A percentile compares a stretch with the other conserved stretches of the same genome.
Conservation (phyloP, 2,329 filamentous ascomycete genomes). For the Diaporthe ampelina region DNA sequence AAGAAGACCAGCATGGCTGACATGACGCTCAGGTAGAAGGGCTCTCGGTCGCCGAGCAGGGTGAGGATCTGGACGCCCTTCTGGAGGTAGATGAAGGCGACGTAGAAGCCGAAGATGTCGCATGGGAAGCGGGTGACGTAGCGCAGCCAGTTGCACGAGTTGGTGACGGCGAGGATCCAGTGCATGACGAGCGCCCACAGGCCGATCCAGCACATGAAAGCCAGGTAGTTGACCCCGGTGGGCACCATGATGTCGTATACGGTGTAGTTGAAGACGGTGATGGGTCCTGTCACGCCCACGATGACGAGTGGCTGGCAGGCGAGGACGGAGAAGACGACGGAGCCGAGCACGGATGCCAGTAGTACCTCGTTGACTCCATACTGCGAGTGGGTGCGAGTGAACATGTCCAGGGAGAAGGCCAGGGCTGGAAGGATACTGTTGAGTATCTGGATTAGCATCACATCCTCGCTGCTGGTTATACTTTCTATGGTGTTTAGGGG, state of each 20-base stretch:
- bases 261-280: constrained; percentile 95
- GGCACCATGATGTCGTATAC: constrained; percentile 90
- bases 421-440: constrained; percentile 85
- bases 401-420: constrained; percentile 94
- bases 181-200: constrained; percentile 90
- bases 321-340: constrained; percentile 84
- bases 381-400: constrained; percentile 85
- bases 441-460: constrained; percentile 37
- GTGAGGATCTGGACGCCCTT: constrained; percentile 90
- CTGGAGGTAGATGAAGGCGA: constrained; percentile 91
- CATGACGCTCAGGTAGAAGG: constrained; percentile 85
- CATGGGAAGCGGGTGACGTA: constrained; percentile 94
- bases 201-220: constrained; percentile 94
- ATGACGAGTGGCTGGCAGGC: constrained; percentile 90
- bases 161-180: constrained; percentile 85
- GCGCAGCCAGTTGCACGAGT: constrained; percentile 88
- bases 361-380: constrained; percentile 94
- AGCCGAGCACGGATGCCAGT: constrained; percentile 85
- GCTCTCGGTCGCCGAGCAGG: constrained; percentile 75
- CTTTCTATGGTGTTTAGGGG: not conserved
- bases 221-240: constrained; percentile 83
- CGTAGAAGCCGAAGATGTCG: constrained; percentile 95
- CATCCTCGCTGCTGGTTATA: not conserved
- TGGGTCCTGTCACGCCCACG: constrained; percentile 90
- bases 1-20: constrained; percentile 84